A percentile compares a stretch with the other conserved stretches of the same genome.
Conservation (phyloP, 352 stramenopile species). For the Globisporangium barbulae region DNA sequence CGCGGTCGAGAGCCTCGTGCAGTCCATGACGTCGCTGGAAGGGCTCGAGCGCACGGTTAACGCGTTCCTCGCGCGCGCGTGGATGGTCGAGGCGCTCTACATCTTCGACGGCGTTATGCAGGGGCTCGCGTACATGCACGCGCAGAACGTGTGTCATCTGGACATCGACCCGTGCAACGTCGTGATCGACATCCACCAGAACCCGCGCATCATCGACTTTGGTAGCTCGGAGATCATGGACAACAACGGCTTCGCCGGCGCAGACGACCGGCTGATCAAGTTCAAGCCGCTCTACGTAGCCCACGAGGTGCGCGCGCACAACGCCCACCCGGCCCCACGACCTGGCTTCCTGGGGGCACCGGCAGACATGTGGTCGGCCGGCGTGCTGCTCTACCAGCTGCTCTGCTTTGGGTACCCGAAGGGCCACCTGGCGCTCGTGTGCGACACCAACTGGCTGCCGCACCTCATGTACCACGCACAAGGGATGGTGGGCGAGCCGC, state of each 20-base stretch:
- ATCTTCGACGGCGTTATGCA: slow-evolving; percentile 67
- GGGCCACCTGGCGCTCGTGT: slow-evolving; percentile 68
- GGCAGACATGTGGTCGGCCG: slow-evolving; percentile 77
- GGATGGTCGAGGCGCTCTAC: slow-evolving; percentile 65
- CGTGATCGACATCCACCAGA: slow-evolving; percentile 52
- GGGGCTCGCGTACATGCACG: slow-evolving; percentile 77
- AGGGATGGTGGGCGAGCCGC: slow-evolving; percentile 27
- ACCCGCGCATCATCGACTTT: slow-evolving; percentile 75
- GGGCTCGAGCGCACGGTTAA: slow-evolving; percentile 56
- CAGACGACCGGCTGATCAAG: slow-evolving; percentile 59
- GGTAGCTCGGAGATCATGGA: slow-evolving; percentile 78
- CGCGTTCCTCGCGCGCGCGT: slow-evolving; percentile 54
- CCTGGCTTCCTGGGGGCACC: slow-evolving; percentile 65
- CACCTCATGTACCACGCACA: slow-evolving; percentile 66
- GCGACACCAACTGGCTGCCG: slow-evolving; percentile 67
- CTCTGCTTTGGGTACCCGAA: slow-evolving; percentile 81
- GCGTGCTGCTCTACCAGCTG: slow-evolving; percentile 78
- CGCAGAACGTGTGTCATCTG: slow-evolving; percentile 72
- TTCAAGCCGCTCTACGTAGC: slow-evolving; percentile 79
- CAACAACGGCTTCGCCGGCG: slow-evolving; percentile 53
- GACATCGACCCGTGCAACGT: slow-evolving; percentile 82
- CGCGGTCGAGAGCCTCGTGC: slow-evolving; percentile 49
- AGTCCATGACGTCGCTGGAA: slow-evolving; percentile 42
- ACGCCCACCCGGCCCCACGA: slow-evolving; percentile 46
- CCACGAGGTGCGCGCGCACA: slow-evolving; percentile 63